These are phyloP conservation scores for Lanzia echinophila DNA, from an alignment of 2,329 filamentous ascomycete genomes.

Conservation along the genomic window DNA sequence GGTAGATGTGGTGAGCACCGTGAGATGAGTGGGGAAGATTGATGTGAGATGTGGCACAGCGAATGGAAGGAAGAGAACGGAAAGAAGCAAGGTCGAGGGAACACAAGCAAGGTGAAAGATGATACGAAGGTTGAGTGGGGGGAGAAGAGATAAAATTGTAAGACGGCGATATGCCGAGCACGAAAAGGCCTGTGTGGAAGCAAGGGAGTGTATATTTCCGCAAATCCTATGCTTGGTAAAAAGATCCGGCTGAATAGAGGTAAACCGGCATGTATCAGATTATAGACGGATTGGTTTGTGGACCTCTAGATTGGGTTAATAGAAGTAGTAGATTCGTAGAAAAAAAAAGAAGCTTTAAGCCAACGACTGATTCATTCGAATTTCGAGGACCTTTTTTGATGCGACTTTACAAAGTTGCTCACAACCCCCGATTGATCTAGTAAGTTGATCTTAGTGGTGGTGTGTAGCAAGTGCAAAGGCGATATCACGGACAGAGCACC, in stretches of 20 bases:
- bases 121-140: conserved; percentile 3
- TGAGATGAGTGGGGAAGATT: conserved; percentile 1
- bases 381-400: not conserved
- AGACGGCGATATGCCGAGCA: conserved; percentile 6
- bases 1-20: not conserved
- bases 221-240: not conserved
- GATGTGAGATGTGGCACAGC: conserved; percentile 12
- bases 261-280: conserved; percentile 2
- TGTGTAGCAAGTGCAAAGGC: not conserved
- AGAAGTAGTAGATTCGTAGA: not conserved
- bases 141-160: conserved; percentile 2
- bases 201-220: conserved; percentile 2
- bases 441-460: not conserved
- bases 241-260: not conserved
- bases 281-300: not conserved
- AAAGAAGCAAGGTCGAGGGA: conserved; percentile 7
- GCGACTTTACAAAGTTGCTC: not conserved
- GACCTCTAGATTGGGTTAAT: not conserved
- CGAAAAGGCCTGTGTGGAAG: conserved; percentile 9
- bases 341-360: not conserved
- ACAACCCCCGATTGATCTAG: not conserved
- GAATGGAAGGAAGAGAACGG: conserved; percentile 5
- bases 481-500: conserved; percentile 1
- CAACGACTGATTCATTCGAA: no score
- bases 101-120: conserved; percentile 1